These are phyloP conservation scores for Strigomonas galati DNA, from an alignment of 208 protist species.

Conservation along the genomic window DNA sequence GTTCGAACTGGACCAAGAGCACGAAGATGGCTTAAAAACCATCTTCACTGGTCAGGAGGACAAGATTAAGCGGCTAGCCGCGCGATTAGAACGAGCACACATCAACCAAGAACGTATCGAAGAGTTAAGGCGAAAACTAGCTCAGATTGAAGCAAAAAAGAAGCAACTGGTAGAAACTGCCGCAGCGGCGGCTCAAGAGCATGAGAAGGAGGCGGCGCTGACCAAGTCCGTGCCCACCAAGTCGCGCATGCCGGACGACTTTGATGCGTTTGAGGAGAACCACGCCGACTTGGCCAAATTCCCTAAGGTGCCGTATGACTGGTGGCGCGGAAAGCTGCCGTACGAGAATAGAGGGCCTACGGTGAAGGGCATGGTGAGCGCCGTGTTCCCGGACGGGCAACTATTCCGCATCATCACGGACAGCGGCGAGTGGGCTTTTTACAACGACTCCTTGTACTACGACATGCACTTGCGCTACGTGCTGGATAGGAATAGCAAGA, in stretches of 20 bases:
- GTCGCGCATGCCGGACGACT: constrained; percentile 5
- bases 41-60: background rate
- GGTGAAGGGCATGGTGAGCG: constrained; percentile 33
- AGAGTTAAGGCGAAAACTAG: background rate
- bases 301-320: constrained; percentile 16
- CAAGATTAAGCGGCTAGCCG: background rate
- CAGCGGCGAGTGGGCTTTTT: constrained; percentile 59
- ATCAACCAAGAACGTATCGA: background rate
- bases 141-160: background rate
- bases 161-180: background rate
- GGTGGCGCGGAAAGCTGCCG: constrained; percentile 13
- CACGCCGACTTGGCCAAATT: constrained; percentile 3
- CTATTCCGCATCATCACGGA: constrained; percentile 62
- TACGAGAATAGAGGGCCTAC: constrained; percentile 24
- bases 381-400: constrained; percentile 42
- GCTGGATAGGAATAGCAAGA: constrained; percentile 30
- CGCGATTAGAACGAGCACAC: background rate
- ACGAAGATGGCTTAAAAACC: background rate
- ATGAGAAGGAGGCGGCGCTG: background rate
- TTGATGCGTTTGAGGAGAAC: constrained; percentile 24
- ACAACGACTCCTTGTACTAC: constrained; percentile 52
- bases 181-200: background rate
- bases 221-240: constrained; percentile 1
- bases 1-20: background rate
- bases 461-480: constrained; percentile 47